phyloP scores from a whole-genome alignment of 495 filamentous ascomycete species.

The Penicillium angulare region DNA sequence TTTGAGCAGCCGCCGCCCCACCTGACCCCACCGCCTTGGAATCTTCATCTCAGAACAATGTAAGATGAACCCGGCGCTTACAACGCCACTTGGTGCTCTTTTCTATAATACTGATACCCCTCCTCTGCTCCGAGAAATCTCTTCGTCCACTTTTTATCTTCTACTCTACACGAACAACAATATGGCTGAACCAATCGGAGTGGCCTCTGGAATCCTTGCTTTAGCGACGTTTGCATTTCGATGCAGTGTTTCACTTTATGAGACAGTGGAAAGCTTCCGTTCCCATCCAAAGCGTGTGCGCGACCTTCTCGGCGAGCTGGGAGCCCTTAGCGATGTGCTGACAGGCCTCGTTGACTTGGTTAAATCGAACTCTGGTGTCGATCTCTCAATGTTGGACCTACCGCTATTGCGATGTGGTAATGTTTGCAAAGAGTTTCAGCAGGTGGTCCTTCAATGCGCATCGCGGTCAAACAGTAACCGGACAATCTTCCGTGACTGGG shows the following conservation, averaged over 20 bases:
- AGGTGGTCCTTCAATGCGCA: conserved; percentile 21
- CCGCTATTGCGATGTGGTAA: conserved; percentile 27
- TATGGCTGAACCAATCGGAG: conserved; percentile 34
- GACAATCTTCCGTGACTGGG: conserved; percentile 31
- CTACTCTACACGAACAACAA: no score
- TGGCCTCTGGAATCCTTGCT: conserved; percentile 27
- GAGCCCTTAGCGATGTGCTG: conserved; percentile 38
- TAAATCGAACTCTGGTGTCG: conserved; percentile 5
- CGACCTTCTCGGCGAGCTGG: conserved; percentile 40
- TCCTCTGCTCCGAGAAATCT: no score
- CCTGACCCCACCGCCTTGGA: no score
- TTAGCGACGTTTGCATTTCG: conserved; percentile 41
- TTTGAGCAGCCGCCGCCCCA: no score
- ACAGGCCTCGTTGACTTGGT: conserved; percentile 30
- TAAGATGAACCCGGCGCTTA: no score
- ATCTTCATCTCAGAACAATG: no score
- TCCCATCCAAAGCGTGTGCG: conserved; percentile 35
- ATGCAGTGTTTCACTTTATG: conserved; percentile 35
- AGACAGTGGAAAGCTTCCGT: conserved; percentile 40
- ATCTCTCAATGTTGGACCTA: conserved; percentile 17
- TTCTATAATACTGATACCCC: no score
- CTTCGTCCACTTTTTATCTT: no score
- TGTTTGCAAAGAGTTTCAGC: conserved; percentile 25
- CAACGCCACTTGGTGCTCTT: no score
- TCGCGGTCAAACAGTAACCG: conserved; percentile 11